Percentiles rank a stretch among this genome's conserved stretches.
Evolutionary conservation across 371 early-diverging fungal genomes (phyloP).

Genomic region (Mucor plumbeus): DNA sequence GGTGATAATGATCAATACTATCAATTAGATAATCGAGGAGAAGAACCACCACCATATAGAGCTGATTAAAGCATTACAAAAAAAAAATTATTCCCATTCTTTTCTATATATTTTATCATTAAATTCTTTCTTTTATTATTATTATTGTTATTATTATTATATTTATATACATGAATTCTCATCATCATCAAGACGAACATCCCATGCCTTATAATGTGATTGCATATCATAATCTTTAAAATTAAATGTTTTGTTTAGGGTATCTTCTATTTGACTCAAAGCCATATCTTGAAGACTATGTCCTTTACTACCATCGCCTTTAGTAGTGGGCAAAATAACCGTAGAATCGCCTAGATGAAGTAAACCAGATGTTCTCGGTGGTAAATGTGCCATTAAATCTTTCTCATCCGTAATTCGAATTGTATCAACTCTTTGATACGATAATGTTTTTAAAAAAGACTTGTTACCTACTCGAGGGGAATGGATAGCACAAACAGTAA

Average conservation of each 20-base stretch:
- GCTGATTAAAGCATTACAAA: conserved; percentile 19
- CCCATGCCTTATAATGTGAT: conserved; percentile 17
- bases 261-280: conserved; percentile 19
- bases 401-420: conserved; percentile 39
- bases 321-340: conserved; percentile 17
- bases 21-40: conserved; percentile 34
- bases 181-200: conserved; percentile 14
- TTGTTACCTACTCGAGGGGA: conserved; percentile 42
- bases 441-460: conserved; percentile 31
- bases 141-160: background rate
- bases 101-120: background rate
- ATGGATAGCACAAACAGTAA: conserved; percentile 36
- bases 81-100: background rate
- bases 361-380: conserved; percentile 44
- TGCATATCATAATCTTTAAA: conserved; percentile 12
- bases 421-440: conserved; percentile 29
- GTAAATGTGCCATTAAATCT: conserved; percentile 40
- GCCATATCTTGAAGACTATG: conserved; percentile 14
- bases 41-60: conserved; percentile 44
- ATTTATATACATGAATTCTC: conserved; percentile 2
- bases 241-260: conserved; percentile 21
- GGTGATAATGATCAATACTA: conserved; percentile 37
- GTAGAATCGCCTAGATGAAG: conserved; percentile 40
- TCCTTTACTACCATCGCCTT: conserved; percentile 4
- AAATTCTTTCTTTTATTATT: background rate